Evolutionary conservation across 768 basidiomycete genomes (phyloP).

Genomic region (Tylopilus subfusipes): DNA sequence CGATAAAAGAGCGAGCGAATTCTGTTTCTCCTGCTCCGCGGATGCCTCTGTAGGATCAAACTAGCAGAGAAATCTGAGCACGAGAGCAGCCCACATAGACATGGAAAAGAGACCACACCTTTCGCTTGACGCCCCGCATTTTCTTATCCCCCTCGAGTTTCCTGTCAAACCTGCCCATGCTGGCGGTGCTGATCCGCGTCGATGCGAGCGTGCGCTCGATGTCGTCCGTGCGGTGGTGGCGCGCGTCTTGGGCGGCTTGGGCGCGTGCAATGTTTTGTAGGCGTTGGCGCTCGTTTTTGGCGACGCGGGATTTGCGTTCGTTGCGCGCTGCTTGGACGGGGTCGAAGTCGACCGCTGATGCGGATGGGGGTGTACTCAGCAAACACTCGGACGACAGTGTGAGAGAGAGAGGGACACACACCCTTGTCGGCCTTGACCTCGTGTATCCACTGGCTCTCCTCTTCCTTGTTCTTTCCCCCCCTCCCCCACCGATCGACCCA

Average conservation of each 20-base stretch:
- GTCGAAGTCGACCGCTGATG: conserved; percentile 64
- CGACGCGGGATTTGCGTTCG: conserved; percentile 75
- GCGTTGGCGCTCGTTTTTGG: conserved; percentile 82
- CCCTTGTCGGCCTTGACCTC: conserved; percentile 88
- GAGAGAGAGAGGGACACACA: conserved; percentile 36
- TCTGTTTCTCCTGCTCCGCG: conserved; percentile 61
- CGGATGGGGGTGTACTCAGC: too few species aligned
- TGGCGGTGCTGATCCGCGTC: conserved; percentile 83
- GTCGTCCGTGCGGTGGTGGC: conserved; percentile 59
- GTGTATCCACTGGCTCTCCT: conserved; percentile 85
- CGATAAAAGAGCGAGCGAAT: conserved; percentile 71
- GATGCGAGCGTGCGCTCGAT: conserved; percentile 75
- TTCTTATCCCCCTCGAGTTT: conserved; percentile 91
- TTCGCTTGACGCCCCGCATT: conserved; percentile 83
- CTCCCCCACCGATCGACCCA: conserved; percentile 92
- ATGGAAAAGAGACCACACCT: conserved; percentile 46
- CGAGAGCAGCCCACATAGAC: too few species aligned
- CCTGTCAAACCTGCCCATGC: conserved; percentile 93
- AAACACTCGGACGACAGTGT: too few species aligned
- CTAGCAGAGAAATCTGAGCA: conserved; percentile 35
- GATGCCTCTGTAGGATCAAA: conserved; percentile 81
- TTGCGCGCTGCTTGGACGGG: conserved; percentile 71
- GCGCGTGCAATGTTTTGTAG: conserved; percentile 68
- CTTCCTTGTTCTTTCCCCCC: conserved; percentile 83
- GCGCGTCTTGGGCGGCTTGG: conserved; percentile 33